Evolutionary conservation across 1,284 basidiomycete species (phyloP).

Genomic region (Ceratobasidium sp.): DNA sequence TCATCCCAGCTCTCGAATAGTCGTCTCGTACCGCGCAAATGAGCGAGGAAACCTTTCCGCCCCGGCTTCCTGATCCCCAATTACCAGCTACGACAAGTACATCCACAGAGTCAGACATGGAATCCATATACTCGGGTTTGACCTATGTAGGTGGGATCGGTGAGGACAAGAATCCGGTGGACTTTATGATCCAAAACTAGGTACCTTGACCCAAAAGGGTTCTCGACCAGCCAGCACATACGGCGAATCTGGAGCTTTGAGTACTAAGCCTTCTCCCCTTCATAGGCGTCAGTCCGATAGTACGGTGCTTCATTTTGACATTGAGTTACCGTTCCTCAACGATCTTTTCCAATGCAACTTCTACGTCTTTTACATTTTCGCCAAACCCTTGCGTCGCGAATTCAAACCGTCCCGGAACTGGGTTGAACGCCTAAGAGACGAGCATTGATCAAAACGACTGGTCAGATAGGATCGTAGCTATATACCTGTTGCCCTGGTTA

Average conservation of each 20-base stretch:
- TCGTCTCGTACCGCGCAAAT: conserved; percentile 81
- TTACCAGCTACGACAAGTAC: conserved; percentile 85
- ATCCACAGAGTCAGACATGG: conserved; percentile 88
- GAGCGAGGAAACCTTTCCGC: conserved; percentile 80
- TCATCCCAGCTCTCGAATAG: conserved; percentile 53
- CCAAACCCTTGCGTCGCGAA: conserved; percentile 74
- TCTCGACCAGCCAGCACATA: conserved; percentile 87
- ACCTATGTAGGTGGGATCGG: conserved; percentile 54
- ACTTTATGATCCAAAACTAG: conserved; percentile 28
- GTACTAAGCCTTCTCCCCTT: conserved; percentile 88
- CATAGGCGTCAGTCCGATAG: neutral
- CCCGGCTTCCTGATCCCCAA: conserved; percentile 73
- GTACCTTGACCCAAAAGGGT: conserved; percentile 89
- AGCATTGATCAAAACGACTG: neutral
- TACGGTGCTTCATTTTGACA: neutral
- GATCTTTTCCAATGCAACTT: conserved; percentile 76
- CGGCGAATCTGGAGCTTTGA: conserved; percentile 81
- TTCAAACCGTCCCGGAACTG: conserved; percentile 79
- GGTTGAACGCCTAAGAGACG: conserved; percentile 57
- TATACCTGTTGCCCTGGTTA: too few species aligned
- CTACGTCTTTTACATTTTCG: conserved; percentile 78
- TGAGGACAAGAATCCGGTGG: neutral
- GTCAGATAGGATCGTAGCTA: neutral
- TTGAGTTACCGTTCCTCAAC: conserved; percentile 62
- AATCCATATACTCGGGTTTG: conserved; percentile 94